A percentile compares a stretch with the other conserved stretches of the same genome.
These are phyloP conservation scores for Euphorbia schlechtendalii DNA, from an alignment of 441 rosid species.

Conservation along the genomic window DNA sequence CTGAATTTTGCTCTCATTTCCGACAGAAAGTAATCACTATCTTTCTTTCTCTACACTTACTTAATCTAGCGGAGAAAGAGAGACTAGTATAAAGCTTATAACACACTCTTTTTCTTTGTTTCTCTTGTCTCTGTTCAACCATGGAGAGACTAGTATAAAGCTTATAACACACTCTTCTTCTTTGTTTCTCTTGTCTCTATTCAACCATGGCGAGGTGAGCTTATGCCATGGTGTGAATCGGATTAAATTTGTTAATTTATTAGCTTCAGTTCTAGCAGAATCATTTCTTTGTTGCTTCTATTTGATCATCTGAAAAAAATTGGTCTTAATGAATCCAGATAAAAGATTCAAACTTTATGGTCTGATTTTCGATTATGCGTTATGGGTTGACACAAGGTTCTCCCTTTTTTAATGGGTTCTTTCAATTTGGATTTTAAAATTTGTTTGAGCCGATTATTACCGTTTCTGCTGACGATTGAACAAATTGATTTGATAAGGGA, in stretches of 20 bases:
- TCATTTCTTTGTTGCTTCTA: background rate
- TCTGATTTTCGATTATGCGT: background rate
- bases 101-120: background rate
- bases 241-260: background rate
- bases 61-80: background rate
- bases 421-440: background rate
- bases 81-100: constrained; percentile 3
- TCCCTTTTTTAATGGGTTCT: background rate
- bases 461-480: background rate
- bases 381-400: background rate
- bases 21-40: background rate
- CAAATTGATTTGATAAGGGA: background rate
- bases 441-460: background rate
- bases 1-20: constrained; percentile 8
- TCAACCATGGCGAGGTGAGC: constrained; percentile 53
- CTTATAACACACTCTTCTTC: constrained; percentile 9
- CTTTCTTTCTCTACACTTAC: background rate
- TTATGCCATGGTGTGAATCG: background rate
- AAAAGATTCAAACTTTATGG: background rate
- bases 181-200: constrained; percentile 8
- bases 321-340: background rate
- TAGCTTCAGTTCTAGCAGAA: background rate
- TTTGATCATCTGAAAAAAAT: background rate
- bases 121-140: constrained; percentile 13
- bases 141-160: constrained; percentile 37